Base-by-base conservation (phyloP, 371 early-diverging fungal species). In the Phascolomyces articulosus region DNA sequence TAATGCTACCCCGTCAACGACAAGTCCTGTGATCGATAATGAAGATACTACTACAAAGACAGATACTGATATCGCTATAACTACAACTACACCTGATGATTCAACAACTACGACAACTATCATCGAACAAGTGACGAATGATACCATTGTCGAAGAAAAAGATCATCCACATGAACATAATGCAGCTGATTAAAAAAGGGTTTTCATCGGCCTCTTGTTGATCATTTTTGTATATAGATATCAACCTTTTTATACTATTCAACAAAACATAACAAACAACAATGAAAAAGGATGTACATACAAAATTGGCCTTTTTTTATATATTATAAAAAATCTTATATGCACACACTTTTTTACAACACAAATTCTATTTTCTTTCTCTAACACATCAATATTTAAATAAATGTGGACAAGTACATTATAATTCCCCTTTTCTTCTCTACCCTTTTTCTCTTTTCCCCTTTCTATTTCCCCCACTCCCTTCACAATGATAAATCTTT, bases 201-300 rank as follows among this genome's bases (percentile, higher is more conserved):
- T 34, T 34, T 34, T 24, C 51, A 51, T 51, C 15, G 51, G 51
- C 51, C 51, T 34, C 2, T 51, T 51, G 51, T 51, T 51, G 6
- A 24, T 51, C 51, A 51, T 51, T 51, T 51, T 51, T 51, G 51
- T 51, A 51, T 51, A 51, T 51, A 51, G 51, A 51, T 51, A 51
- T 51, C 20, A 24, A 10, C 21, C 26, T 23, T 24, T 24, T n/a
- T 51, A 18, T 20, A 34, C 11, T 34, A n/a, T 34, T 11, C 6
- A 34, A 34, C 34, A 34, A 34, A 34, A 34, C 34, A 34, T 34
- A 34, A 34, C 34, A 34, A 34, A 9, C 11, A 0, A 34, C 34
- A 34, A 34, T 9, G 11, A 34, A 24, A 24, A 51, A 51, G 51
- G 51, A 51, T 51, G 51, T 51, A 51, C 51, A 51, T 51, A 51